Evolutionary conservation across 208 protist species (phyloP), one percentile per base, ranked within the genome.

Genomic region (Crithidia thermophila): DNA sequence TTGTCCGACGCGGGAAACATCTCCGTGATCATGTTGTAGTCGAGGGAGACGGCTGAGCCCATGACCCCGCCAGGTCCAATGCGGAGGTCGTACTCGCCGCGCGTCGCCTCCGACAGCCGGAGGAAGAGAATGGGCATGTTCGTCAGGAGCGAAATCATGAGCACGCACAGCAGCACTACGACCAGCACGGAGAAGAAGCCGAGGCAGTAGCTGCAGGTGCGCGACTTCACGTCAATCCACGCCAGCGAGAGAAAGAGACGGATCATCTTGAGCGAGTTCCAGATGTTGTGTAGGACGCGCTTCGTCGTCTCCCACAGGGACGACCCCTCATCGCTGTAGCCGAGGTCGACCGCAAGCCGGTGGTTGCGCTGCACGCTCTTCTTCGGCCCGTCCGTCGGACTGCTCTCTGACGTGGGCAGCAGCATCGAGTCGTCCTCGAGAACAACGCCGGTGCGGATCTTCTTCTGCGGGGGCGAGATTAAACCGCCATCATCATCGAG

Each of bases 61-160:
- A 82, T 68, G 47, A 80, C 14, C 7, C 70, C 75, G 28, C 81
- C 83, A 37, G 86, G 67, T 2, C 28, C 14, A 25, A 94, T 45
- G 20, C 45, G 4, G 25, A 95, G 56, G 62, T 95, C 90, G 18
- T 69, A 67, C 67, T 85, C 43, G 13, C 83, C 87, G 9, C 31
- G 13, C 5, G 20, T 31, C 34, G 60, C 61, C 59, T 95, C 87
- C 1, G 70, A 86, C 21, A 95, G 70, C 2, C 75, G 69, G 14
- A 94, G 70, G 55, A 95, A 91, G 18, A 93, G 16, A 45, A 90
- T 71, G 3, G 87, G 90, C 46, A 92, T 60, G 60, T 79, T 81
- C 14, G 65, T 71, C 16, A 95, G 70, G 7, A 85, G 67, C 13
- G 85, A 90, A 16, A 89, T 52, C 70, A 92, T 77, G 25, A 86